phyloP scores from a whole-genome alignment of 139 green algal species.

The Haematococcus lacustris region DNA sequence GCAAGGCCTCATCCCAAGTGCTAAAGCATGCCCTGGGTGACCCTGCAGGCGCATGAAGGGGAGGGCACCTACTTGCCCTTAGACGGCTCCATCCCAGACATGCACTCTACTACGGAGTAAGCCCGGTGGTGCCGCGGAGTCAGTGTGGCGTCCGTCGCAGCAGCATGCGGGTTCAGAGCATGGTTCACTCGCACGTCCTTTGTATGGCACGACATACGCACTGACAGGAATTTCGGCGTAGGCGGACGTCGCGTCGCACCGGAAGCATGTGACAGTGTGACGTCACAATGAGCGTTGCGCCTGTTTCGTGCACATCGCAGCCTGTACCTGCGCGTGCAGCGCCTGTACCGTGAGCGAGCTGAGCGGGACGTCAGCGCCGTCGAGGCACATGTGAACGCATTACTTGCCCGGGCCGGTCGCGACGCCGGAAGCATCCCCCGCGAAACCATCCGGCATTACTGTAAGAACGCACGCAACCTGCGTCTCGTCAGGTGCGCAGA shows the following conservation, averaged over 20 bases:
- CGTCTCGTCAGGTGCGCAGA: constrained; percentile 50
- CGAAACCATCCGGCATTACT: constrained; percentile 58
- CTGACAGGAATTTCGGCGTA: too few species aligned
- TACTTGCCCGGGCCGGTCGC: constrained; percentile 52
- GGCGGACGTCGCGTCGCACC: too few species aligned
- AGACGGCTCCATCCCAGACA: constrained; percentile 89
- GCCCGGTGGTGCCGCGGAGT: too few species aligned
- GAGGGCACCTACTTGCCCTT: constrained; percentile 44
- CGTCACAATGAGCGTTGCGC: too few species aligned
- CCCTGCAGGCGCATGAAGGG: constrained; percentile 36
- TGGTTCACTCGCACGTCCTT: too few species aligned
- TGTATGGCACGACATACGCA: too few species aligned
- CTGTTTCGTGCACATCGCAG: too few species aligned
- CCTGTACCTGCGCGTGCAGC: constrained; percentile 77
- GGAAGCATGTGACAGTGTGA: background rate
- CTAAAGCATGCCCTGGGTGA: too few species aligned
- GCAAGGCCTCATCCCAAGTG: too few species aligned
- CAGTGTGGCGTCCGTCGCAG: too few species aligned
- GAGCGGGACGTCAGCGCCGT: constrained; percentile 65
- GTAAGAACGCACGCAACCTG: constrained; percentile 75
- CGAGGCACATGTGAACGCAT: constrained; percentile 31
- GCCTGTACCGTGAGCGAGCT: constrained; percentile 74
- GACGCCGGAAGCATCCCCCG: constrained; percentile 33
- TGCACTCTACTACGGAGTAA: constrained; percentile 85
- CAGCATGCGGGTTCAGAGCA: too few species aligned